A percentile compares a stretch with the other conserved stretches of the same genome.
phyloP scores from a whole-genome alignment of 192 early-diverging fungal genomes.

The Entomortierella chlamydospora region DNA sequence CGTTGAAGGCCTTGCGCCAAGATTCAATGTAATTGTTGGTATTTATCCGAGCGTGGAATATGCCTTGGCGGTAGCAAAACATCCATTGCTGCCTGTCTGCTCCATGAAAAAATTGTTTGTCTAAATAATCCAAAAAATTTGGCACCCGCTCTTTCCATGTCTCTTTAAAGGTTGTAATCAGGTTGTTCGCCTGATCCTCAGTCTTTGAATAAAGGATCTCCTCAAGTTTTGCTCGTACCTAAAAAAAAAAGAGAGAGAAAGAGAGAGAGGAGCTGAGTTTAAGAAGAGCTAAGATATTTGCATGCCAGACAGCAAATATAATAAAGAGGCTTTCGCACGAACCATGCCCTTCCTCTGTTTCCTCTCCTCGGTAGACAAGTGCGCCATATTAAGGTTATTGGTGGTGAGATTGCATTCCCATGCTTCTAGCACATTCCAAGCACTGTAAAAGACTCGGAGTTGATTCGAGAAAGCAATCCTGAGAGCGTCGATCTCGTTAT shows the following conservation, averaged over 20 bases:
- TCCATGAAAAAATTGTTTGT: slow-evolving; percentile 9
- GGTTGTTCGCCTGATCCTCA: background rate
- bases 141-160: background rate
- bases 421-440: slow-evolving; percentile 19
- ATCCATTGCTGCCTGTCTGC: slow-evolving; percentile 28
- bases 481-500: slow-evolving; percentile 18
- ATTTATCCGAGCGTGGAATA: slow-evolving; percentile 8
- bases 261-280: too few species aligned
- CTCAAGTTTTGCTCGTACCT: background rate
- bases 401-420: slow-evolving; percentile 8
- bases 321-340: background rate
- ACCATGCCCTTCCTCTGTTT: background rate
- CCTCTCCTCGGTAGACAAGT: background rate
- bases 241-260: background rate
- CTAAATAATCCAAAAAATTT: slow-evolving; percentile 1
- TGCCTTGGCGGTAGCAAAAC: slow-evolving; percentile 11
- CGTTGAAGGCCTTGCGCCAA: slow-evolving; percentile 11
- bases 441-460: slow-evolving; percentile 6
- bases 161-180: background rate
- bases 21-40: slow-evolving; percentile 22
- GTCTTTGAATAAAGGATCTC: slow-evolving; percentile 9
- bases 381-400: background rate
- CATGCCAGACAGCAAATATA: background rate
- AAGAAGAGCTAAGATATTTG: too few species aligned
- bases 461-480: background rate